Base-by-base conservation (phyloP, 1,284 basidiomycete genomes). In the Meripilus lineatus region DNA sequence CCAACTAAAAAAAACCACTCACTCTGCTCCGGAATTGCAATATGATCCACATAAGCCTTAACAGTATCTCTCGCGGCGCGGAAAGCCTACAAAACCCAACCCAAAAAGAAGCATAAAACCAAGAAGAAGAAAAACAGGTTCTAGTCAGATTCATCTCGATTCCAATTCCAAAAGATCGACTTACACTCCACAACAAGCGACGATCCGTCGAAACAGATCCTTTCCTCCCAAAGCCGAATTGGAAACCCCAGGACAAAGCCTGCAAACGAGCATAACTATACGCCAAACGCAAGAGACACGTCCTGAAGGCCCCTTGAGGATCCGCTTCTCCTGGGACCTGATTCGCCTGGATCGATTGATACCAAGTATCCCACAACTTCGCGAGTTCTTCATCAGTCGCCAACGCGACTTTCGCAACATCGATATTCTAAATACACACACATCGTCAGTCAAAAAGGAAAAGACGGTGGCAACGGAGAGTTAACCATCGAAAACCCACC, bases 231-330 rank as follows among this genome's bases (percentile, higher is more conserved):
- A 78, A 82, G 1, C 80, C 75, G 53, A 88, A 79, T 58, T 88
- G 85, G 68, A 89, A 84, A 6, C 84, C 86, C 51, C 82, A 83
- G 0, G 85, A 84, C 30, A 89, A 65, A 2, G 77, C 81, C 5
- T 80, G 69, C 37, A 89, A 69, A 14, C 86, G 75, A 3, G 78
- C 71, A 50, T 89, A 89, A 41, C 79, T 78, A 56, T 76, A 84
- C 4, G 76, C 81, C 45, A 88, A 62, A 52, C 69, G 75, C 46
- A 88, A 65, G 5, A 88, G 59, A 2, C 79, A 77, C 5, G 72
- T 79, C 2, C 84, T 75, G 72, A 84, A 85, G 46, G 61, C 63
- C 50, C 72, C 74, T 54, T 77, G 73, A 2, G 66, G 63, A 52
- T 79, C 74, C 20, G 61, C 66, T n/a, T n/a, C n/a, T n/a, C n/a